Base-by-base conservation (phyloP, 176 grass and related monocot species). In the Alloteropsis semialata region DNA sequence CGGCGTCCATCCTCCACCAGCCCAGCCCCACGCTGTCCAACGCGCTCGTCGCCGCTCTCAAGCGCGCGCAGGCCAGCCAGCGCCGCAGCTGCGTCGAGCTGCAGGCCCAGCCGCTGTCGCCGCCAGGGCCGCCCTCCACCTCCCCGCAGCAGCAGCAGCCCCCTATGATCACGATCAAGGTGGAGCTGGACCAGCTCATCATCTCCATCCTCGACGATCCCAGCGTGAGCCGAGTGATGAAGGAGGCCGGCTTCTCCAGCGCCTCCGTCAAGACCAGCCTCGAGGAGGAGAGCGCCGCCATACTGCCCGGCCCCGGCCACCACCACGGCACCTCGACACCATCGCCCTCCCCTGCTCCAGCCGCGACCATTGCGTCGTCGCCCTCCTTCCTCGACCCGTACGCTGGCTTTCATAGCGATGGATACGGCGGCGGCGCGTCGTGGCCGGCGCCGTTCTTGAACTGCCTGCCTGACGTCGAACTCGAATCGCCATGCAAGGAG, bases 131-230 rank as follows among this genome's bases (percentile, higher is more conserved):
- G 64, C 33, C 38, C 0, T 43, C 67, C 41, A 28, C 13, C 39
- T 44, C 87, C 46, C 7, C 72, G 50, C 80, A 78, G 32, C 90
- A 92, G 43, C 87, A 89, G 75, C 87, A 86, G 74, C 85, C 67
- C 48, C 86, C 89, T 43, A 82, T 91, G 18, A 53, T 97, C 43
- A 92, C 82, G 6, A 75, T 93, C 80, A 93, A 89, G 57, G 87
- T 93, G 17, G 94, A 97, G 75, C 71, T 97, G 0, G 94, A 97
- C 43, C 89, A 97, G 73, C 85, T 97, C 33, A 79, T 90, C 61
- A 63, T 90, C 62, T 94, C 94, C 59, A 97, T 97, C 76, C 87
- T 97, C 45, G 91, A 97, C 44, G 94, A 94, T 39, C 94, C 91
- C 3, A 94, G 89, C 78, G 91, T 97, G 21, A 94, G 91, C 50